These are phyloP conservation scores for Moringa oleifera DNA, from an alignment of 345 rosid genomes.

Conservation along the genomic window DNA sequence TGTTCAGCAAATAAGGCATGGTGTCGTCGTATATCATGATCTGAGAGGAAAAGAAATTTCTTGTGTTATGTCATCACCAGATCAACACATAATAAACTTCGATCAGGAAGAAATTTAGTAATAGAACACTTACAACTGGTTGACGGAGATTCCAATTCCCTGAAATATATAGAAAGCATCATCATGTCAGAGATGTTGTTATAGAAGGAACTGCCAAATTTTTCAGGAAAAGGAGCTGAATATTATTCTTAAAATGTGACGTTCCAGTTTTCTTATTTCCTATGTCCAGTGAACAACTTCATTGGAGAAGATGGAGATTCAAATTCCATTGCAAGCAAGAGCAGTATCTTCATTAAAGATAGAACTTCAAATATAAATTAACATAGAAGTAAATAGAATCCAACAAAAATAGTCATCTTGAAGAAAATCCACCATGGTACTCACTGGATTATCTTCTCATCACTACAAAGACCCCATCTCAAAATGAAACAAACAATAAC, in stretches of 20 bases:
- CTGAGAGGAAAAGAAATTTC: constrained; percentile 30
- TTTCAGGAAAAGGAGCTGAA: neutral
- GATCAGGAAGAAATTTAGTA: constrained; percentile 1
- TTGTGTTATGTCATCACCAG: constrained; percentile 9
- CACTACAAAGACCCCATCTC: too few relatives aligned
- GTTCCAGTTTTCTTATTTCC: neutral
- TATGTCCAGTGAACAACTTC: constrained; percentile 8
- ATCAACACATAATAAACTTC: constrained; percentile 14
- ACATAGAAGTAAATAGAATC: too few relatives aligned
- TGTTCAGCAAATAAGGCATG: constrained; percentile 40
- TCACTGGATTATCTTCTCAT: too few relatives aligned
- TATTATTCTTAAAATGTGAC: neutral
- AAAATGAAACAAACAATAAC: too few relatives aligned
- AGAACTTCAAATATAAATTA: neutral
- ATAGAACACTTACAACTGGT: constrained; percentile 49
- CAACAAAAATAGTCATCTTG: too few relatives aligned
- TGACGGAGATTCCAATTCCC: constrained; percentile 60
- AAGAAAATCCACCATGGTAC: too few relatives aligned
- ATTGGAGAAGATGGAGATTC: neutral
- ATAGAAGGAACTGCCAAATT: neutral
- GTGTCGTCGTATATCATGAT: constrained; percentile 47
- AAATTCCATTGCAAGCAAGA: neutral
- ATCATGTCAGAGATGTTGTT: constrained; percentile 14
- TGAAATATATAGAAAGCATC: constrained; percentile 29
- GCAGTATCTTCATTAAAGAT: neutral